Percentiles rank a stretch among this genome's conserved stretches.
These are phyloP conservation scores for Penicillium turbatum DNA, from an alignment of 495 filamentous ascomycete genomes.

Conservation along the genomic window DNA sequence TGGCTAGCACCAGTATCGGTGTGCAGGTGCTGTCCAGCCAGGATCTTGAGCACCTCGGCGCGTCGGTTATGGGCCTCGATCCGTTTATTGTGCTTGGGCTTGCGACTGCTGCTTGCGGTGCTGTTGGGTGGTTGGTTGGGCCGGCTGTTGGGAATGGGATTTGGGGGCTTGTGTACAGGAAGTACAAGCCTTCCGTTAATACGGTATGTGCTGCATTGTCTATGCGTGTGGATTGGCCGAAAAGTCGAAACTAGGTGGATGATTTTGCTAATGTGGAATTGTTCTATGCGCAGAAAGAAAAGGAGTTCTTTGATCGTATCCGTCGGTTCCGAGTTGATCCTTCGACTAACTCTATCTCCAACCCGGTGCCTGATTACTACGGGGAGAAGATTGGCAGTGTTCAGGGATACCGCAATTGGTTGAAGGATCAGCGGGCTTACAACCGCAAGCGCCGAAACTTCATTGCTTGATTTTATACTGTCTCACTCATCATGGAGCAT, in stretches of 20 bases:
- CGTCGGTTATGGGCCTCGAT: constrained; percentile 72
- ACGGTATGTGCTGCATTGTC: constrained; percentile 46
- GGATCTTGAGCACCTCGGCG: constrained; percentile 63
- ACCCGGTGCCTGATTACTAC: constrained; percentile 68
- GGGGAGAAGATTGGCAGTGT: constrained; percentile 95
- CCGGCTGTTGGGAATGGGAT: constrained; percentile 71
- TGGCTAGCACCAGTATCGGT: constrained; percentile 55
- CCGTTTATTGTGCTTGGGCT: constrained; percentile 80
- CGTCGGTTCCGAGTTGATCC: constrained; percentile 89
- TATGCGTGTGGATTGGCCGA: not conserved
- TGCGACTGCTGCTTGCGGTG: constrained; percentile 65
- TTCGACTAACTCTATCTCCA: constrained; percentile 57
- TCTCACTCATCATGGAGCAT: constrained; percentile 1
- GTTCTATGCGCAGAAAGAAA: constrained; percentile 65
- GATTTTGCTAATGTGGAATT: constrained; percentile 1
- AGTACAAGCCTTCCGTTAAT: constrained; percentile 61
- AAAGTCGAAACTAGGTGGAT: too few species aligned
- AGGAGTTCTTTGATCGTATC: constrained; percentile 83
- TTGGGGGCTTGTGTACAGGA: constrained; percentile 67
- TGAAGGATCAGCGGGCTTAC: constrained; percentile 97
- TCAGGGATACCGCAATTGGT: constrained; percentile 83
- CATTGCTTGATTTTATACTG: constrained; percentile 29
- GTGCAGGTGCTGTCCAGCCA: constrained; percentile 58
- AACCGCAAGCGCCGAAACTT: constrained; percentile 80
- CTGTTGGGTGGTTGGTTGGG: constrained; percentile 78